These are phyloP conservation scores for Globisporangium canariense DNA, from an alignment of 352 stramenopile species.

Conservation along the genomic window DNA sequence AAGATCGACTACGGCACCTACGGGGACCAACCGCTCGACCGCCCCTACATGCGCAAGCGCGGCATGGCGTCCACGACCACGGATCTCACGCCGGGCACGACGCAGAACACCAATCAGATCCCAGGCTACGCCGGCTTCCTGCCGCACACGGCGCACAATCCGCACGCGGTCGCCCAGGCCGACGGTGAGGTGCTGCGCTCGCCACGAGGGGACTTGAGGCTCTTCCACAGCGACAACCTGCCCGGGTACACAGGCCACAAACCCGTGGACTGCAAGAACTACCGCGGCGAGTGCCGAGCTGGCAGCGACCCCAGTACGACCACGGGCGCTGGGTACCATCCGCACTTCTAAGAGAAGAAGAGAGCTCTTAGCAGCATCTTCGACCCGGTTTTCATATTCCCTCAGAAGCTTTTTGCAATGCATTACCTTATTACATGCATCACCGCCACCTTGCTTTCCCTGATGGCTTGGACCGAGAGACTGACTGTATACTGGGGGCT, in stretches of 20 bases:
- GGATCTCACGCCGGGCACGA: constrained; percentile 68
- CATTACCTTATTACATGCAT: neutral
- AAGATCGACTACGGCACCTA: constrained; percentile 72
- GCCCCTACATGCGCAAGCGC: constrained; percentile 68
- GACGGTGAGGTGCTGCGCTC: constrained; percentile 39
- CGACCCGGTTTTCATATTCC: neutral
- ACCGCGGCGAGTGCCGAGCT: constrained; percentile 63
- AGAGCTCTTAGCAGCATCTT: neutral
- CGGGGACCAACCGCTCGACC: constrained; percentile 49
- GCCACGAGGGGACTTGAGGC: constrained; percentile 43
- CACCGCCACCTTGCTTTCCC: neutral
- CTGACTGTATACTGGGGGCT: neutral
- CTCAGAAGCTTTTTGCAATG: neutral
- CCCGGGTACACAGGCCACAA: constrained; percentile 84
- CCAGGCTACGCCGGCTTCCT: constrained; percentile 78
- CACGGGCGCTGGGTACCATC: constrained; percentile 56
- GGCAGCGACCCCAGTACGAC: constrained; percentile 58
- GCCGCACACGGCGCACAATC: constrained; percentile 52
- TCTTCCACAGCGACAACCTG: constrained; percentile 82
- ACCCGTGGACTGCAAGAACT: constrained; percentile 72
- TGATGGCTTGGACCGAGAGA: neutral
- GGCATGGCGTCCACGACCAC: constrained; percentile 79
- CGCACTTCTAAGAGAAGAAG: constrained; percentile 36
- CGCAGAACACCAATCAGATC: constrained; percentile 75
- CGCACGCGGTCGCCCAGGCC: constrained; percentile 49